A percentile compares a stretch with the other conserved stretches of the same genome.
phyloP scores from a whole-genome alignment of 1,284 basidiomycete genomes.

The Neotropicomus parvogracilis region DNA sequence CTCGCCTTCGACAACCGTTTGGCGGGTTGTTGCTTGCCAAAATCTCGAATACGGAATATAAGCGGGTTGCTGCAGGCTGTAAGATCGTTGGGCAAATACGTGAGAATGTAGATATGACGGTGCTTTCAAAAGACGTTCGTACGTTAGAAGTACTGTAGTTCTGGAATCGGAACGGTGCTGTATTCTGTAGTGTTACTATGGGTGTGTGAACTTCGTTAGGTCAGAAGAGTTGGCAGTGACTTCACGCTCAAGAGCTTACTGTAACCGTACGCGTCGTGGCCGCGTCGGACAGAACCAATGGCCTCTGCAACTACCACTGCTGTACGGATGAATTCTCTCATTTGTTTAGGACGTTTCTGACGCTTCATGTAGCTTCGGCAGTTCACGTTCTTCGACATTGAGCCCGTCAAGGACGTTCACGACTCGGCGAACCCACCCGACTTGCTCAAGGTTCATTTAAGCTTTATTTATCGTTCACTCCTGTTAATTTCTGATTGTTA shows the following conservation, averaged over 20 bases:
- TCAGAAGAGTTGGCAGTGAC: no score
- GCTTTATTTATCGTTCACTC: neutral
- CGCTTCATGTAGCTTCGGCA: conserved; percentile 63
- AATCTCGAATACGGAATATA: neutral
- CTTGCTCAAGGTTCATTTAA: conserved; percentile 61
- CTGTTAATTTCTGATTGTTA: conserved; percentile 26
- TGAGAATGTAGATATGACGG: neutral
- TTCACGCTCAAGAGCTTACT: no score
- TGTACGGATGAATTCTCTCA: conserved; percentile 9
- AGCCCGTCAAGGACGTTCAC: conserved; percentile 75
- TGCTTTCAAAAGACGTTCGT: neutral
- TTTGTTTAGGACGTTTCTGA: conserved; percentile 8
- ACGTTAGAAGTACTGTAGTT: neutral
- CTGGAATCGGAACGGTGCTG: no score
- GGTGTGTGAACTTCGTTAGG: no score
- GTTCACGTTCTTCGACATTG: conserved; percentile 78
- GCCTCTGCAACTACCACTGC: conserved; percentile 5
- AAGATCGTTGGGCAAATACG: neutral
- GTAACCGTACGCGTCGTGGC: no score
- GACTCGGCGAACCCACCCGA: conserved; percentile 73
- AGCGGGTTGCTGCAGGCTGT: neutral
- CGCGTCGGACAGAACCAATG: no score
- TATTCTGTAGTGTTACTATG: no score
- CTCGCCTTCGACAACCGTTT: neutral
- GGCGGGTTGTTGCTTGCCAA: neutral